These are phyloP conservation scores for Candida caryicola DNA, from an alignment of 805 yeast genomes.

Conservation along the genomic window DNA sequence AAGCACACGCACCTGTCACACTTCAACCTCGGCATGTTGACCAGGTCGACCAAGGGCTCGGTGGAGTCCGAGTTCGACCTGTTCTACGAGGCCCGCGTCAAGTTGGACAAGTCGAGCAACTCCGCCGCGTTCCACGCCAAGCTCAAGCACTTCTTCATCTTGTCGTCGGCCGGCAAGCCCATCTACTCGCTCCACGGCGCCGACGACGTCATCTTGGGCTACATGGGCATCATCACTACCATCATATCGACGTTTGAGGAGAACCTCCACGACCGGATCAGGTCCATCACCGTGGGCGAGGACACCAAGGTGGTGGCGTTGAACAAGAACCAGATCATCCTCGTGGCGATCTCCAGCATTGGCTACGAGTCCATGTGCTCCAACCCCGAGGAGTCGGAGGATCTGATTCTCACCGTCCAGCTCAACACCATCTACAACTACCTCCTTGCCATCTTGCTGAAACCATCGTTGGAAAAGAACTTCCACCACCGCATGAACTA, in stretches of 20 bases:
- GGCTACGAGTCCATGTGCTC: constrained; percentile 44
- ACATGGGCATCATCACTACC: constrained; percentile 79
- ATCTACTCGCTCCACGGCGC: constrained; percentile 75
- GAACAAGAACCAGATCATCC: constrained; percentile 64
- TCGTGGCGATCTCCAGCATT: constrained; percentile 64
- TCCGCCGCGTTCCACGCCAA: constrained; percentile 24
- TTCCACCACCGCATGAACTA: constrained; percentile 73
- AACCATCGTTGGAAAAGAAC: constrained; percentile 67
- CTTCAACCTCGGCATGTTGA: constrained; percentile 15
- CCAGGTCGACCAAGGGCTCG: background rate
- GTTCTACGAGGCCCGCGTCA: constrained; percentile 16
- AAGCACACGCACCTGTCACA: background rate
- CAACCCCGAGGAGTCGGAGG: constrained; percentile 11
- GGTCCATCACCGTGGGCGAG: constrained; percentile 51
- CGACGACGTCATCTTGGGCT: constrained; percentile 63
- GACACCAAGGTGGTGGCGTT: constrained; percentile 54
- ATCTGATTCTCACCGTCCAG: constrained; percentile 41
- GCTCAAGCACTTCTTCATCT: constrained; percentile 70
- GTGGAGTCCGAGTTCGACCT: constrained; percentile 3
- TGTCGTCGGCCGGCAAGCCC: constrained; percentile 87
- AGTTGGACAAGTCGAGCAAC: constrained; percentile 14
- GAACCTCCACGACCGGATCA: constrained; percentile 36
- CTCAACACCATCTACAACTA: constrained; percentile 72
- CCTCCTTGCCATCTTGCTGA: constrained; percentile 77
- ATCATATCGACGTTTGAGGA: constrained; percentile 67